These are phyloP conservation scores for Forsythia suspensa DNA, from an alignment of 257 asterid genomes.

Conservation along the genomic window DNA sequence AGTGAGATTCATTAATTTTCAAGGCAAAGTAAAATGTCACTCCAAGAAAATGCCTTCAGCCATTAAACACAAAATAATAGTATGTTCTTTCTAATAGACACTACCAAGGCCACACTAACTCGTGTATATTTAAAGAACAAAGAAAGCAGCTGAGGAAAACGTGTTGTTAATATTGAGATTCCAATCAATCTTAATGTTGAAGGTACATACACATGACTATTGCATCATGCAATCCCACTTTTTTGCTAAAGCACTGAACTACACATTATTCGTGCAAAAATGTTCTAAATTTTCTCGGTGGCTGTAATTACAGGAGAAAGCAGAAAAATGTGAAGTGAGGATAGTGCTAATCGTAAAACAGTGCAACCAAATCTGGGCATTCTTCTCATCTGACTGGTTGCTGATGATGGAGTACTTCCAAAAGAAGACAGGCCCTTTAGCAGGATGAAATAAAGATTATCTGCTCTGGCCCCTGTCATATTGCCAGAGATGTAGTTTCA, in stretches of 20 bases:
- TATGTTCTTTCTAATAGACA: background rate
- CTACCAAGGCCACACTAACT: background rate
- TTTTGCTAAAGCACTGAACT: constrained; percentile 59
- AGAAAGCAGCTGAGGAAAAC: constrained; percentile 41
- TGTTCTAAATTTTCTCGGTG: constrained; percentile 61
- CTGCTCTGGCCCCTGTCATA: constrained; percentile 39
- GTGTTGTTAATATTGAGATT: constrained; percentile 62
- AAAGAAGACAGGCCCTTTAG: constrained; percentile 36
- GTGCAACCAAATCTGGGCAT: constrained; percentile 46
- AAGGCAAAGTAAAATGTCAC: background rate
- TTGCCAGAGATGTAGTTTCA: constrained; percentile 30
- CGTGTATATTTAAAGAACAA: background rate
- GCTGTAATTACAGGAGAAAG: constrained; percentile 75
- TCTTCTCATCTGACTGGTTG: constrained; percentile 51
- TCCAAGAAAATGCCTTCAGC: background rate
- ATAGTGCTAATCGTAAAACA: constrained; percentile 87
- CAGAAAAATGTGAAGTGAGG: constrained; percentile 47
- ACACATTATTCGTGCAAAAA: constrained; percentile 94
- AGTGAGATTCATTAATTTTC: background rate
- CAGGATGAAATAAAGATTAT: constrained; percentile 45
- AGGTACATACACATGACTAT: constrained; percentile 70
- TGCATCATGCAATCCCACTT: constrained; percentile 65
- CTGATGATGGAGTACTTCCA: constrained; percentile 37
- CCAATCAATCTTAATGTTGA: constrained; percentile 65
- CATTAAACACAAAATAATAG: background rate